Evolutionary conservation across 305 asterid species (phyloP).

Genomic region (Coffea humblotiana): DNA sequence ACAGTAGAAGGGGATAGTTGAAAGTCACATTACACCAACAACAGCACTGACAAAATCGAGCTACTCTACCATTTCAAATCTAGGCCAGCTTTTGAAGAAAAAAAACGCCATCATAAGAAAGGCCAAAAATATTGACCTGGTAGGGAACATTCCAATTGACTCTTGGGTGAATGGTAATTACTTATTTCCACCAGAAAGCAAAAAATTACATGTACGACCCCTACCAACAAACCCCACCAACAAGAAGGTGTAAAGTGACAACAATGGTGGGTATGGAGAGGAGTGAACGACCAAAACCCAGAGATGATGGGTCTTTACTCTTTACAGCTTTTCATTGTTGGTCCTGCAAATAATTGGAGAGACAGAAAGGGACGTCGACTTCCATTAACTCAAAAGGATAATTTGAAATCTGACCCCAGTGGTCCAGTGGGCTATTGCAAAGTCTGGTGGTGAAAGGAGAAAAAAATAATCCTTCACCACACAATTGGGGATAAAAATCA

Average conservation of each 20-base stretch:
- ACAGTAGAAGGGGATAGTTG: no score
- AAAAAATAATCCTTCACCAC: not conserved
- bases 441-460: not conserved
- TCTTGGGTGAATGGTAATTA: no score
- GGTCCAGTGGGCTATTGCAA: no score
- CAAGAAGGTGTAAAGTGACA: not conserved
- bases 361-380: not conserved
- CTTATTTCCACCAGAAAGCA: no score
- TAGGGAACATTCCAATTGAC: no score
- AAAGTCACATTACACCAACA: no score
- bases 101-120: no score
- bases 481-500: not conserved
- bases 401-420: no score
- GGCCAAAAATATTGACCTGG: no score
- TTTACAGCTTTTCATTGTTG: not conserved
- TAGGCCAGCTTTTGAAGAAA: no score
- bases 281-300: not conserved
- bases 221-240: not conserved
- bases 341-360: not conserved
- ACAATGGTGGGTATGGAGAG: not conserved
- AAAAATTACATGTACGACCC: not conserved
- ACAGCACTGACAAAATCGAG: no score
- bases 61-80: no score
- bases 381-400: not conserved
- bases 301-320: not conserved